Base-by-base conservation (phyloP, 495 filamentous ascomycete genomes). In the Aspergillus bridgeri region DNA sequence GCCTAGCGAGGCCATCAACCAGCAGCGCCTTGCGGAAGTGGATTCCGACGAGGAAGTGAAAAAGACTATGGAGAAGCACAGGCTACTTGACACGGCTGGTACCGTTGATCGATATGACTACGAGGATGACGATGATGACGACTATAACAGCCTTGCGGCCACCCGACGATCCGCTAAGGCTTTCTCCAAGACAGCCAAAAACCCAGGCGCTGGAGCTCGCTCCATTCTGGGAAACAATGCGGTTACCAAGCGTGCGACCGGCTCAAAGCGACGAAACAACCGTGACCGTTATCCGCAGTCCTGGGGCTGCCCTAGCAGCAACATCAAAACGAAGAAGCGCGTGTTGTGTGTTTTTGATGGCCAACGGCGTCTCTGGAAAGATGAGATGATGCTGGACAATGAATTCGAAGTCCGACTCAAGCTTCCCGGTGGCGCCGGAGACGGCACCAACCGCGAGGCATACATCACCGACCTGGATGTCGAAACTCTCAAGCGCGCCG, bases 381-480 rank as follows among this genome's bases (percentile, higher is more conserved):
- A 99, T 69, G 95, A 98, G 78, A 96, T 98, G 94, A 94, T 96
- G 91, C 86, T 99, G 43, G 89, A 91, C 64, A 89, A 88, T 22
- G 91, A 96, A 62, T 94, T 92, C 63, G 95, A 99, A 73, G 91
- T 98, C 51, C 91, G 92, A 62, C 74, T 96, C 67, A 84, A 81
- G 71, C 84, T 96, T 19, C 81, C 79, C 24, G 83, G 84, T 59
- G 85, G 84, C 59, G 85, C 84, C 44, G 81, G 83, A 6, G 76
- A 82, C 56, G 80, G 79, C 51, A 79, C 77, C 19, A 71, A 69
- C 66, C 77, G 79, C 22, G 75, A 83, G 27, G 75, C 79, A 5
- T 97, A 95, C 66, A 85, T 96, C 48, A 97, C 94, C 11, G 95
- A 99, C 65, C 81, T 99, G 48, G 95, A 99, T 66, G 82, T 96